phyloP scores from a whole-genome alignment of 371 early-diverging fungal genomes.

The Mortierella sp. region DNA sequence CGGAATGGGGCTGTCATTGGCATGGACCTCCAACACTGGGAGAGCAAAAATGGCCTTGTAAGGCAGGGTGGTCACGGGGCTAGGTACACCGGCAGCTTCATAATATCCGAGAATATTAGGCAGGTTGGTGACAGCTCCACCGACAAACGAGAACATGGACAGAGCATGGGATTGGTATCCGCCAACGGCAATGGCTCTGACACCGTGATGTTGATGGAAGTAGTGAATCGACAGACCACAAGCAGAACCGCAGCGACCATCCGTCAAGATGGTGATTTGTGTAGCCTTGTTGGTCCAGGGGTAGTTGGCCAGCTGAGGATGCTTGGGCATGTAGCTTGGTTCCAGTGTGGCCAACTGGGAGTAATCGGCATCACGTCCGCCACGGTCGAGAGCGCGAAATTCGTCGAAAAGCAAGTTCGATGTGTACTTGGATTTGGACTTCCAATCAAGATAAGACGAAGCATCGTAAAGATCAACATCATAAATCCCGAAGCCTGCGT shows the following conservation, averaged over 20 bases:
- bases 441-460: neutral
- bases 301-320: neutral
- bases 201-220: conserved; percentile 17
- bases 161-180: conserved; percentile 27
- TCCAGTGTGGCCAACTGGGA: conserved; percentile 8
- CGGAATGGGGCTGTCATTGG: conserved; percentile 1
- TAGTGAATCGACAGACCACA: conserved; percentile 44
- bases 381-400: neutral
- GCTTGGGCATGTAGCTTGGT: neutral
- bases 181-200: conserved; percentile 34
- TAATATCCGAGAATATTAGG: conserved; percentile 5
- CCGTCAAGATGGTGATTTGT: conserved; percentile 46
- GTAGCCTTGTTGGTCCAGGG: conserved; percentile 30
- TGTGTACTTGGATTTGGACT: conserved; percentile 2
- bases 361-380: conserved; percentile 8
- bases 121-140: conserved; percentile 19
- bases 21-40: conserved; percentile 21
- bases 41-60: conserved; percentile 14
- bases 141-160: conserved; percentile 46
- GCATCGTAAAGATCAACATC: conserved; percentile 14
- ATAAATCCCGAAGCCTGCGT: neutral
- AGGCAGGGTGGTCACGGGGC: conserved; percentile 10
- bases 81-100: neutral
- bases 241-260: conserved; percentile 48
- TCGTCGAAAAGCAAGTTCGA: conserved; percentile 14